Evolutionary conservation across 2,329 filamentous ascomycete species (phyloP), one percentile per base, ranked within the genome.

Genomic region (Epicoccum sorghinum): DNA sequence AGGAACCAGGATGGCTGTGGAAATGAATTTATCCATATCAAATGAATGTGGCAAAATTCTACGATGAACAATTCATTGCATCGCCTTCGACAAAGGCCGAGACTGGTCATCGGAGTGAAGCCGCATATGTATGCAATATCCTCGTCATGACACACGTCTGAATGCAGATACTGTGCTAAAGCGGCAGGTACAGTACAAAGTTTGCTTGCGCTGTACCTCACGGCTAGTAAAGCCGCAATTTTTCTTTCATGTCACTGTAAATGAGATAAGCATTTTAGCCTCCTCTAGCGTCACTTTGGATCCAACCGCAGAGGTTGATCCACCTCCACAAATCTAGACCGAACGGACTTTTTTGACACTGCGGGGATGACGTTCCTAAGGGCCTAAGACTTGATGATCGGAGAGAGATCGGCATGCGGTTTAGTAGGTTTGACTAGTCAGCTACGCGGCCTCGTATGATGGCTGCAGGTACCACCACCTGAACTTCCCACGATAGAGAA

Each of bases 311-410:
- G 38, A 50, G 32, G 38, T 4, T 43, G 25, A 13, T 44, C 48
- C 30, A 36, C 37, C 49, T 52, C 49, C 49, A 41, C 49, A 52
- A 37, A 47, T 52, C 49, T 52, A 52, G 49, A 47, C 42, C 42
- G 13, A 29, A n/a, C 9, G 14, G 12, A 29, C 32, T 12, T n/a
- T 12, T 37, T 8, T 39, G 32, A 51, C 35, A 44, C 13, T 44
- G 47, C 40, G 47, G 40, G 27, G 41, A 30, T 46, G 42, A 9
- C 10, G 32, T 33, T 3, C 32, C 4, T 33, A 13, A 5, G 12
- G 35, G 39, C 29, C n/a, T 18, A 18, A 18, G 18, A 18, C 18
- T 18, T 18, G 2, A 18, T 35, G 39, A 25, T 38, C 47, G 47
- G 47, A 44, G 39, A 32, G 13, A 33, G 39, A 32, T 50, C 47